Evolutionary conservation across 257 asterid species (phyloP).

Genomic region (Pogostemon cablin): DNA sequence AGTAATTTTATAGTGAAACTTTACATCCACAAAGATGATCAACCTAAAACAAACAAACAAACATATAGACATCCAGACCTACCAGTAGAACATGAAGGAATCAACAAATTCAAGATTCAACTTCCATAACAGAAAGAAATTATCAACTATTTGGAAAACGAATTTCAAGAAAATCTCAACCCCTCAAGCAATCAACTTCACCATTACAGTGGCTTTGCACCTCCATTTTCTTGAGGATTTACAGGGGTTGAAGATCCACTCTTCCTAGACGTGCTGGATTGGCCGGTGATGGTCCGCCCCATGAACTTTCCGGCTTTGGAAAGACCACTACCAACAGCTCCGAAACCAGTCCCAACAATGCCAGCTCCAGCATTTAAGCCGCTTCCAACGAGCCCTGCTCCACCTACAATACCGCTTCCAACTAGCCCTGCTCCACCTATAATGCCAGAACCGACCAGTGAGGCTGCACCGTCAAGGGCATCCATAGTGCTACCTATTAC

Average conservation of each 20-base stretch:
- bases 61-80: conserved; percentile 21
- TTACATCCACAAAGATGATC: conserved; percentile 28
- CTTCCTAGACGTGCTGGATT: conserved; percentile 56
- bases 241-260: conserved; percentile 75
- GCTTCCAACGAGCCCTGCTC: conserved; percentile 64
- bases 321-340: conserved; percentile 83
- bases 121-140: conserved; percentile 22
- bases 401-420: conserved; percentile 68
- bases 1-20: conserved; percentile 20
- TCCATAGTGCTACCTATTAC: conserved; percentile 96
- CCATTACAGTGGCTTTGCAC: conserved; percentile 59
- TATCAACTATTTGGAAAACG: background rate
- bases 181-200: conserved; percentile 33
- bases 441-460: conserved; percentile 69
- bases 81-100: conserved; percentile 15
- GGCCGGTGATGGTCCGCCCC: conserved; percentile 86
- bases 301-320: conserved; percentile 90
- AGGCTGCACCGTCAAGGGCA: conserved; percentile 84
- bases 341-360: conserved; percentile 73
- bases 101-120: conserved; percentile 29
- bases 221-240: conserved; percentile 76
- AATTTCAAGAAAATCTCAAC: conserved; percentile 14
- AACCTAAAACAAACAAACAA: conserved; percentile 3
- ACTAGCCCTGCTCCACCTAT: conserved; percentile 68
- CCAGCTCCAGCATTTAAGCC: conserved; percentile 87